Evolutionary conservation across 306 rosid genomes (phyloP).

Genomic region (Cyclanthera cordifolia): DNA sequence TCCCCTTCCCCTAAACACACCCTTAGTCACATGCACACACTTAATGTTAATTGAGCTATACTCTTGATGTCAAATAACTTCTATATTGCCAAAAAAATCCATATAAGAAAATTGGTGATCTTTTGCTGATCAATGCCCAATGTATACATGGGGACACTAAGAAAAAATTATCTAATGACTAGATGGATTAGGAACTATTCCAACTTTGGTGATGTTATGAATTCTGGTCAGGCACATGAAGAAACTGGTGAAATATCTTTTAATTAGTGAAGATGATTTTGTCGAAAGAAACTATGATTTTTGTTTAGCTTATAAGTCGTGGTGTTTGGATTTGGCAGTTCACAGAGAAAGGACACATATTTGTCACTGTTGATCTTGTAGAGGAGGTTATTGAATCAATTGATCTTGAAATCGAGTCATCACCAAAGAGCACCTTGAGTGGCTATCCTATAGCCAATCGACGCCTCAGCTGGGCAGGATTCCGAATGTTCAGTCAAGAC

Average conservation of each 20-base stretch:
- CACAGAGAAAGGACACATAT: conserved; percentile 92
- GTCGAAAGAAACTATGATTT: background rate
- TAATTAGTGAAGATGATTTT: background rate
- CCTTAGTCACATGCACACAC: too few species aligned
- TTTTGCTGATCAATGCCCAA: background rate
- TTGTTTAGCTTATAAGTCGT: conserved; percentile 1
- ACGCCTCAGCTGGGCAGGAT: conserved; percentile 62
- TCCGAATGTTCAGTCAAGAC: conserved; percentile 43
- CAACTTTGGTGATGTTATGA: background rate
- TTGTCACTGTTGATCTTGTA: conserved; percentile 74
- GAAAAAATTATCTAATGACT: background rate
- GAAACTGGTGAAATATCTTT: background rate
- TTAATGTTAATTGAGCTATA: too few species aligned
- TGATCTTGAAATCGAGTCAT: conserved; percentile 56
- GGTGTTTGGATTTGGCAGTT: conserved; percentile 43
- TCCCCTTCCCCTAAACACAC: too few species aligned
- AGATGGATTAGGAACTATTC: background rate
- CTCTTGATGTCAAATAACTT: conserved; percentile 26
- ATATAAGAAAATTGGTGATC: background rate
- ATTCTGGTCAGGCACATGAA: background rate
- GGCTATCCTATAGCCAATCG: conserved; percentile 66
- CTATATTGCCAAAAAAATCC: background rate
- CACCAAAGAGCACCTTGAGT: conserved; percentile 59
- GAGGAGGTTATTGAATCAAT: conserved; percentile 63
- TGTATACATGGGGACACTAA: background rate